Percentiles rank a stretch among this genome's conserved stretches.
Conservation (phyloP, 345 rosid genomes). For the Viola odorata region DNA sequence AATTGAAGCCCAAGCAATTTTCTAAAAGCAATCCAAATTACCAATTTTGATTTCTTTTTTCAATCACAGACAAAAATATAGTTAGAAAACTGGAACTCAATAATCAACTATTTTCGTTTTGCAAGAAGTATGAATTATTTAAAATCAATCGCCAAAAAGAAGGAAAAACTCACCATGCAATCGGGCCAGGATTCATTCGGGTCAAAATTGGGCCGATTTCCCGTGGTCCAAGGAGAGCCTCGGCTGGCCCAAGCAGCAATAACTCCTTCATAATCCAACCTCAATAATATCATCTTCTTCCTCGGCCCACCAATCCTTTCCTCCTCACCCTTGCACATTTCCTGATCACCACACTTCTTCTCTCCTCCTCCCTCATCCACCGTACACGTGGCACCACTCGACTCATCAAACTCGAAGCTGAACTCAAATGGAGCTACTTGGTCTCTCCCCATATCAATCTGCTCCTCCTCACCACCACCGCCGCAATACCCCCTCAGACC, state of each 20-base stretch:
- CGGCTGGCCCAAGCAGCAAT: constrained; percentile 65
- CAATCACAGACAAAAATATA: too few relatives aligned
- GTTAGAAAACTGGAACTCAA: too few relatives aligned
- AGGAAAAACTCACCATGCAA: constrained; percentile 40
- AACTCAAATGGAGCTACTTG: constrained; percentile 44
- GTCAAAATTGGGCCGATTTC: constrained; percentile 53
- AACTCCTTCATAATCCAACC: constrained; percentile 60
- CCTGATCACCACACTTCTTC: constrained; percentile 1
- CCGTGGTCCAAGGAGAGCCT: constrained; percentile 73
- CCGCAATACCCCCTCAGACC: background rate
- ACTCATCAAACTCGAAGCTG: constrained; percentile 56
- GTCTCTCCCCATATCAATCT: constrained; percentile 35
- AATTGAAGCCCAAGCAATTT: too few relatives aligned
- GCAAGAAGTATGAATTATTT: too few relatives aligned
- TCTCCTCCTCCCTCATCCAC: constrained; percentile 28
- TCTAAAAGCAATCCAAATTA: too few relatives aligned
- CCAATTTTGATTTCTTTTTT: too few relatives aligned
- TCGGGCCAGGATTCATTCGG: constrained; percentile 44
- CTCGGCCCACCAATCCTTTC: constrained; percentile 10
- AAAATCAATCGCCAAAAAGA: too few relatives aligned
- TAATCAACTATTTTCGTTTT: too few relatives aligned
- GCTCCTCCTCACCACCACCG: constrained; percentile 21
- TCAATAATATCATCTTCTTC: constrained; percentile 44
- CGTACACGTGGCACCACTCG: constrained; percentile 28
- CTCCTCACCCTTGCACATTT: background rate